A percentile compares a stretch with the other conserved stretches of the same genome.
Conservation (phyloP, 78 protist genomes). For the Cavenderia fasciculata region DNA sequence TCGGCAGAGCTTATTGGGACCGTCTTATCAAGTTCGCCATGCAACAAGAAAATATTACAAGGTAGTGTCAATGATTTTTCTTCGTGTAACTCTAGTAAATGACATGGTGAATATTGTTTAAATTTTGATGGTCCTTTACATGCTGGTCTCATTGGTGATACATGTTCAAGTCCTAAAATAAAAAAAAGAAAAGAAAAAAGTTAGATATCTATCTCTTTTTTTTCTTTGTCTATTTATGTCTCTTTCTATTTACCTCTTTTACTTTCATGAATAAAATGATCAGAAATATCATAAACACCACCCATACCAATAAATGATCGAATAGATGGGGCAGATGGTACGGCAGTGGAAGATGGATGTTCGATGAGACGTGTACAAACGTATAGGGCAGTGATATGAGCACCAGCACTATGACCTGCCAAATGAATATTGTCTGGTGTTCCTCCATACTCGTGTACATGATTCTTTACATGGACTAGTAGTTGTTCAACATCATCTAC, state of each 20-base stretch:
- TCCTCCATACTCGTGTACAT: slow-evolving; percentile 44
- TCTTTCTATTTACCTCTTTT: slow-evolving; percentile 9
- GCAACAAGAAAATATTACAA: slow-evolving; percentile 18
- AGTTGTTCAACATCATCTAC: slow-evolving; percentile 6
- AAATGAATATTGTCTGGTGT: not conserved
- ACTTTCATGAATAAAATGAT: slow-evolving; percentile 43
- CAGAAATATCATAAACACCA: not conserved
- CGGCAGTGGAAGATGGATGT: too few species aligned
- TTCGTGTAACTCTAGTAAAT: not conserved
- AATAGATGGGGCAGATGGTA: not conserved
- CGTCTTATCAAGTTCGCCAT: slow-evolving; percentile 16
- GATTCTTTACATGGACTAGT: not conserved
- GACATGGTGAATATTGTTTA: slow-evolving; percentile 21
- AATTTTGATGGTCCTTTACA: slow-evolving; percentile 28
- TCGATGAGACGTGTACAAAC: too few species aligned
- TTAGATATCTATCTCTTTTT: not conserved
- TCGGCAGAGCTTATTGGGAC: slow-evolving; percentile 13
- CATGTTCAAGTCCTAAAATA: slow-evolving; percentile 3
- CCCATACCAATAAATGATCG: not conserved
- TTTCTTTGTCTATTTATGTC: not conserved
- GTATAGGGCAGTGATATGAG: slow-evolving; percentile 33
- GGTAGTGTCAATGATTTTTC: not conserved
- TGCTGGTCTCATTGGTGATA: slow-evolving; percentile 46
- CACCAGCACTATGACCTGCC: slow-evolving; percentile 71
- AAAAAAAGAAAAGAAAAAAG: too few species aligned